Evolutionary conservation across 768 basidiomycete genomes (phyloP).

Genomic region (Hebeloma cylindrosporum): DNA sequence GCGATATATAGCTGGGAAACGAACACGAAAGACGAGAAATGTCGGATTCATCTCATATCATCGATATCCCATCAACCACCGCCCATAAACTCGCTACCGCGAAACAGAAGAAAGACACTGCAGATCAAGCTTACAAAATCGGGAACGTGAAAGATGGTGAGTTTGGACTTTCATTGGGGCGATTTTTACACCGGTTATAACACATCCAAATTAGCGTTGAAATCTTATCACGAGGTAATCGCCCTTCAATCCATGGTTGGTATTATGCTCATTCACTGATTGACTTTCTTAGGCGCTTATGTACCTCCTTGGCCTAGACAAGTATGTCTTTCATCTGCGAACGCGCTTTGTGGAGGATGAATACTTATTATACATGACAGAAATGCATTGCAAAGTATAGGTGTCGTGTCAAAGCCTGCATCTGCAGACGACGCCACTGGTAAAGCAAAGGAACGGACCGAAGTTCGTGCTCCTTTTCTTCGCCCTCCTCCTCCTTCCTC

Average conservation of each 20-base stretch:
- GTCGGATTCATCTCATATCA: slow-evolving; percentile 24
- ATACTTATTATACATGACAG: slow-evolving; percentile 29
- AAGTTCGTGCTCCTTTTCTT: slow-evolving; percentile 40
- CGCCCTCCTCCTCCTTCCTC: not conserved
- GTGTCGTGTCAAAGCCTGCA: slow-evolving; percentile 33
- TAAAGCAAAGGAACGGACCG: slow-evolving; percentile 59
- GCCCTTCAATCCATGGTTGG: too few relatives aligned
- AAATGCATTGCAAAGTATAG: slow-evolving; percentile 55
- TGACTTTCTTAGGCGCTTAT: slow-evolving; percentile 52
- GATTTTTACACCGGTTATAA: not conserved
- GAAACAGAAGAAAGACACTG: slow-evolving; percentile 65
- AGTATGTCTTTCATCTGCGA: slow-evolving; percentile 45
- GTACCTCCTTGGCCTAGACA: slow-evolving; percentile 76
- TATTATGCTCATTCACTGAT: slow-evolving; percentile 5
- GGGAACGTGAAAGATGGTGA: slow-evolving; percentile 62
- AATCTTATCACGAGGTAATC: slow-evolving; percentile 69
- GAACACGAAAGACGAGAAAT: slow-evolving; percentile 17
- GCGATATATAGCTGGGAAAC: too few relatives aligned
- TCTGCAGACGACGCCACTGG: slow-evolving; percentile 24
- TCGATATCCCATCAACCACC: slow-evolving; percentile 29
- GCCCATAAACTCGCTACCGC: slow-evolving; percentile 57
- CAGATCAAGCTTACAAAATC: slow-evolving; percentile 66
- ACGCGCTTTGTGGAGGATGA: not conserved
- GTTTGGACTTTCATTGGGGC: slow-evolving; percentile 14
- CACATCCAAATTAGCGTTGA: slow-evolving; percentile 48